Base-by-base conservation (phyloP, 306 rosid genomes). In the Styphnolobium japonicum region DNA sequence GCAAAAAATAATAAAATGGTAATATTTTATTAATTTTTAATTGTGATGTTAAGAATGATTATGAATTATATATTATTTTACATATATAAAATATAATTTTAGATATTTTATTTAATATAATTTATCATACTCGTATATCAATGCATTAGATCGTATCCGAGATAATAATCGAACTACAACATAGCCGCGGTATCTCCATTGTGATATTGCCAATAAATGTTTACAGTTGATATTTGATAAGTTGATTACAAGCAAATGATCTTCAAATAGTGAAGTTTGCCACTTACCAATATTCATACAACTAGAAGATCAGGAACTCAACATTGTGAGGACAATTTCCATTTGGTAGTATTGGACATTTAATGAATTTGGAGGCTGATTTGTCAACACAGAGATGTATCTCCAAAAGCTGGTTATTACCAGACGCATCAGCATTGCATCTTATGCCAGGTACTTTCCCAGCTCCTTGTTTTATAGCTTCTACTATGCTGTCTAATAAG, bases 351-450 rank as follows among this genome's bases (percentile, higher is more conserved):
- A 78, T 40, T 19, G 92, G 88, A 31, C 89, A 88, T 42, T 88
- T 83, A 49, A 86, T 84, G 29, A 88, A 55, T n/a, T n/a, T 72
- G 4, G 89, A 81, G 3, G 88, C 92, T 18, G 88, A 76, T 67
- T 80, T 82, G 64, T 88, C 90, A 29, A 75, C 92, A 48, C 92
- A 88, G 43, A 88, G 67, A 74, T 76, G 76, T 67, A 86, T 73
- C 74, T 88, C 87, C 66, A 61, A 58, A 58, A 86, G 87, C 37
- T 88, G 92, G 73, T 79, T 69, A 64, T 82, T 86, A 0, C 87
- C 87, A 18, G 67, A 75, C n/a, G 76, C 56, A 73, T 88, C 92
- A 19, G 39, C 52, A 11, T 86, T 88, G 87, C 92, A 86, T 71
- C 42, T 82, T 25, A 88, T 82, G 64, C 78, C 83, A 2, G 88